Evolutionary conservation across 139 green algal species (phyloP).

Genomic region (Coelastrella sp.): DNA sequence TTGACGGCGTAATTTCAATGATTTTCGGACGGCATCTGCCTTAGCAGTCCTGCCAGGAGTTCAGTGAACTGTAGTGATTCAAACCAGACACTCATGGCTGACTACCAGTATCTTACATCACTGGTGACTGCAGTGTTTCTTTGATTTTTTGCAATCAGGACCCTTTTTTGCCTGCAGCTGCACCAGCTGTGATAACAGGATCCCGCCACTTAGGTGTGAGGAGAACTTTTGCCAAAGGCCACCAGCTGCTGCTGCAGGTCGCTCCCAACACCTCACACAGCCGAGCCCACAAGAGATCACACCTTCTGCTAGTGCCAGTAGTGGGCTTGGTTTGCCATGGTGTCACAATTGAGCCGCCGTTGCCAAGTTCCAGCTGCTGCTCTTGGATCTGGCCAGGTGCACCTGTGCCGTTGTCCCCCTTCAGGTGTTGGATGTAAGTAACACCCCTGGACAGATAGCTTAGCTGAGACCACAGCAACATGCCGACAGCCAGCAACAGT

Average conservation of each 20-base stretch:
- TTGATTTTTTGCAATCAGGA: neutral
- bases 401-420: neutral
- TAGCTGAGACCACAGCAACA: constrained; percentile 44
- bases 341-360: neutral
- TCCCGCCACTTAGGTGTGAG: neutral
- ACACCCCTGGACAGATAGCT: constrained; percentile 12
- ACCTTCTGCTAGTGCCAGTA: neutral
- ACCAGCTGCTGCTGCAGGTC: neutral
- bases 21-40: too few relatives aligned
- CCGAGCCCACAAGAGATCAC: neutral
- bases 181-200: neutral
- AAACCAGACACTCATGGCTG: too few relatives aligned
- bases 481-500: constrained; percentile 1
- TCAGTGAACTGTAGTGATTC: too few relatives aligned
- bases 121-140: too few relatives aligned
- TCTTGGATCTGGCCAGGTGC: neutral
- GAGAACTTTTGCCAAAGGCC: neutral
- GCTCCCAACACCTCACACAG: neutral
- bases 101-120: too few relatives aligned
- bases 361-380: neutral
- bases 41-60: too few relatives aligned
- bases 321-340: neutral
- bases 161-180: neutral
- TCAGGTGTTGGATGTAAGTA: constrained; percentile 28
- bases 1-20: too few relatives aligned